Percentiles rank a stretch among this genome's conserved stretches.
These are phyloP conservation scores for Cercospora nicotianae DNA, from an alignment of 2,329 filamentous ascomycete genomes.

Conservation along the genomic window DNA sequence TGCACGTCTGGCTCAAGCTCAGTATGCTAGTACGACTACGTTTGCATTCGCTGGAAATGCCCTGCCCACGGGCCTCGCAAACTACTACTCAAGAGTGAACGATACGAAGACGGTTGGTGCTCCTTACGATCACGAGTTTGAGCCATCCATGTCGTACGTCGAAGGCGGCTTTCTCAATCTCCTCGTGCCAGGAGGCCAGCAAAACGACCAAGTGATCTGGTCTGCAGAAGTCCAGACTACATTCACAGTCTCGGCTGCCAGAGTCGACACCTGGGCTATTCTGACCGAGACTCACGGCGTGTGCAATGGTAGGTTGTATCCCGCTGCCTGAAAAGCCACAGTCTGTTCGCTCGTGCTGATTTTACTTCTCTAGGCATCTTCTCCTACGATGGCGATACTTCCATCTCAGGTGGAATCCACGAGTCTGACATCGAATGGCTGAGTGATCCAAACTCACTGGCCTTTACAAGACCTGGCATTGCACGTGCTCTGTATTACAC, in stretches of 20 bases:
- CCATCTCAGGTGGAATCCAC: conserved; percentile 14
- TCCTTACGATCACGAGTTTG: conserved; percentile 8
- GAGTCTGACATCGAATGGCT: conserved; percentile 31
- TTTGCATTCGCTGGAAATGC: conserved; percentile 12
- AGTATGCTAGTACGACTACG: conserved; percentile 14
- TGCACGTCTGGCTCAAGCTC: background rate
- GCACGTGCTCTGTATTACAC: conserved; percentile 22
- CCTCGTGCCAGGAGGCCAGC: conserved; percentile 16
- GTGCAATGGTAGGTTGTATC: conserved; percentile 15
- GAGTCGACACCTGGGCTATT: conserved; percentile 22
- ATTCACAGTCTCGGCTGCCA: conserved; percentile 19
- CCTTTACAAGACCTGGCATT: background rate
- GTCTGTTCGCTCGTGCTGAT: background rate
- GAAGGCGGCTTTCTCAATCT: conserved; percentile 21
- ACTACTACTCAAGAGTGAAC: background rate
- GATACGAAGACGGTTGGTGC: background rate
- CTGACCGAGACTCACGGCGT: conserved; percentile 20
- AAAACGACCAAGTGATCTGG: conserved; percentile 11
- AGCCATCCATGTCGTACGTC: conserved; percentile 9
- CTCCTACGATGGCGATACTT: conserved; percentile 23
- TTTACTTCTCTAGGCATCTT: conserved; percentile 21
- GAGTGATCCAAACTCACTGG: conserved; percentile 20
- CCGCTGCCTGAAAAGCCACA: background rate
- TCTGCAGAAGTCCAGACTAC: conserved; percentile 19
- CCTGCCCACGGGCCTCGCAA: conserved; percentile 10